These are phyloP conservation scores for Nasturtium officinale DNA, from an alignment of 345 rosid species.

Conservation along the genomic window DNA sequence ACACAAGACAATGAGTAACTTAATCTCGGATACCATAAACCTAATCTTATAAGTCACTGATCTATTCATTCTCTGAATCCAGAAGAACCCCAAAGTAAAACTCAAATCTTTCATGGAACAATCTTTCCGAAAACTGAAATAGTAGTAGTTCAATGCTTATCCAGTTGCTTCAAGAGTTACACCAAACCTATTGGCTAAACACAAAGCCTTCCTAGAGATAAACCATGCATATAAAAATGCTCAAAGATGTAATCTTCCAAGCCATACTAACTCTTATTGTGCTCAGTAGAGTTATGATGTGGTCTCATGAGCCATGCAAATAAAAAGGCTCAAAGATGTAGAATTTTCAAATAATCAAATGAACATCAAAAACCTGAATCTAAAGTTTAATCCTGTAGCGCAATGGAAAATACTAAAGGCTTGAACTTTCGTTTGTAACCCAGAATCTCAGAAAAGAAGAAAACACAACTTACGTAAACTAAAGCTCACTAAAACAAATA, in stretches of 20 bases:
- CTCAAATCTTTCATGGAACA: background rate
- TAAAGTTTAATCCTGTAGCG: background rate
- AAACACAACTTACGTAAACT: background rate
- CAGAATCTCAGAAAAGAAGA: constrained; percentile 4
- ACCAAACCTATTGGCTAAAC: constrained; percentile 7
- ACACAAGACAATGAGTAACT: constrained; percentile 8
- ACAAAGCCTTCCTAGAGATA: background rate
- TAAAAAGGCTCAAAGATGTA: constrained; percentile 8
- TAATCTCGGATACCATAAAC: constrained; percentile 4
- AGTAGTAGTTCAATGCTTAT: constrained; percentile 5
- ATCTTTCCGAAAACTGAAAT: background rate
- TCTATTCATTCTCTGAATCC: background rate
- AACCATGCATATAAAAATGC: background rate
- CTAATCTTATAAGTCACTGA: background rate
- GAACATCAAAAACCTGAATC: background rate
- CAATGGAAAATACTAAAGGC: background rate
- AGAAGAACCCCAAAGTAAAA: constrained; percentile 14
- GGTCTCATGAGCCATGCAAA: constrained; percentile 6
- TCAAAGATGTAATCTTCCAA: background rate
- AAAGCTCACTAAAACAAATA: background rate
- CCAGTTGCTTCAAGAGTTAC: background rate
- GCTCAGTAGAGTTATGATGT: background rate
- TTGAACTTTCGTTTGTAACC: background rate
- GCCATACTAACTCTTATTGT: background rate
- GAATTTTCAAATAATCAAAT: background rate